phyloP scores from a whole-genome alignment of 2,329 filamentous ascomycete species.

The Nothophaeocryptopus gaeumannii region DNA sequence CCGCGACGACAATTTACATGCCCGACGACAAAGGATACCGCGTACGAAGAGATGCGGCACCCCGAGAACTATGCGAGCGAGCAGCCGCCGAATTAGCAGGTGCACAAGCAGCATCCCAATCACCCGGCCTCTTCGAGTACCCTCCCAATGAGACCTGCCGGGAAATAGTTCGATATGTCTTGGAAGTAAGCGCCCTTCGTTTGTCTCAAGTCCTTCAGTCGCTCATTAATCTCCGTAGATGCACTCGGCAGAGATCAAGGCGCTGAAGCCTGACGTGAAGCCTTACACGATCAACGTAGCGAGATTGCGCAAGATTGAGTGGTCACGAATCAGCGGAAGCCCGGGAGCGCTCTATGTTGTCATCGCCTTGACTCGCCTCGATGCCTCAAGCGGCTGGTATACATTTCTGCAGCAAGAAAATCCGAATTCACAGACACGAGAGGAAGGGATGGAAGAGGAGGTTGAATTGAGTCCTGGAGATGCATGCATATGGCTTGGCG shows the following conservation, averaged over 20 bases:
- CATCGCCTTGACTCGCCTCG: too few relatives aligned
- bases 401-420: neutral
- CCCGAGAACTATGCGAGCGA: conserved; percentile 1
- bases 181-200: neutral
- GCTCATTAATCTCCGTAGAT: neutral
- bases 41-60: neutral
- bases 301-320: neutral
- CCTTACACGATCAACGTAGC: conserved; percentile 1
- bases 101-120: neutral
- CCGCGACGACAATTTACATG: too few relatives aligned
- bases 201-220: too few relatives aligned
- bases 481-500: conserved; percentile 1
- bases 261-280: neutral
- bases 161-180: neutral
- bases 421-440: neutral
- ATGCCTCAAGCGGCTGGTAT: conserved; percentile 3
- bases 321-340: neutral
- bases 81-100: neutral
- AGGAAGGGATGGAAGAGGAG: too few relatives aligned
- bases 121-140: conserved; percentile 1
- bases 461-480: neutral
- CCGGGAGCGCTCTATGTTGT: neutral
- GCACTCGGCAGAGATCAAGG: neutral
- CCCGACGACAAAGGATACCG: too few relatives aligned
- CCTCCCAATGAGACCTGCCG: neutral